Evolutionary conservation across 345 rosid species (phyloP).

Genomic region (Citrus medica): DNA sequence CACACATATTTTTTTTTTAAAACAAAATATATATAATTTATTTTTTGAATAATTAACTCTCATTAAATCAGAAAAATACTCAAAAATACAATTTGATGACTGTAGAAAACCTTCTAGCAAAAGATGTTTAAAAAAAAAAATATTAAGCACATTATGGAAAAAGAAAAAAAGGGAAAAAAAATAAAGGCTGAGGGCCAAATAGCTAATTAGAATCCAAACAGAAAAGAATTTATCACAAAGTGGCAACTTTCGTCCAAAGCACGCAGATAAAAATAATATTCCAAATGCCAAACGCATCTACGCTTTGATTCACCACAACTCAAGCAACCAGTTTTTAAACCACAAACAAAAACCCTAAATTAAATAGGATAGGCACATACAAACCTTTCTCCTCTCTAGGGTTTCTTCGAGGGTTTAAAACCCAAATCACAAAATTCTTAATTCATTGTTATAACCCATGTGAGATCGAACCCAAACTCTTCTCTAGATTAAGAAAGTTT

Average conservation of each 20-base stretch:
- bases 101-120: too few relatives aligned
- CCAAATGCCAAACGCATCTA: not conserved
- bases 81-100: too few relatives aligned
- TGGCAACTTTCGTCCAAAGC: not conserved
- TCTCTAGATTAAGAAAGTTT: not conserved
- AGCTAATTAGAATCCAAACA: not conserved
- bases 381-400: not conserved
- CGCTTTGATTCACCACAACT: not conserved
- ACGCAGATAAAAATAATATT: slow-evolving; percentile 5
- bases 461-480: not conserved
- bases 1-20: too few relatives aligned
- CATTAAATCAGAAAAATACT: too few relatives aligned
- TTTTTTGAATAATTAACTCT: too few relatives aligned
- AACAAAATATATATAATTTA: too few relatives aligned
- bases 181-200: too few relatives aligned
- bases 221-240: not conserved
- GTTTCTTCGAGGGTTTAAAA: slow-evolving; percentile 2
- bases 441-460: slow-evolving; percentile 11
- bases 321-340: not conserved
- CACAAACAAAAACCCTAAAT: not conserved
- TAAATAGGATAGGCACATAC: not conserved
- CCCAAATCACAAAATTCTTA: not conserved
- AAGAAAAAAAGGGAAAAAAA: too few relatives aligned
- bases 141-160: too few relatives aligned
- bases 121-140: too few relatives aligned